Evolutionary conservation across 2,329 filamentous ascomycete species (phyloP).

Genomic region (Penicillium sp.): DNA sequence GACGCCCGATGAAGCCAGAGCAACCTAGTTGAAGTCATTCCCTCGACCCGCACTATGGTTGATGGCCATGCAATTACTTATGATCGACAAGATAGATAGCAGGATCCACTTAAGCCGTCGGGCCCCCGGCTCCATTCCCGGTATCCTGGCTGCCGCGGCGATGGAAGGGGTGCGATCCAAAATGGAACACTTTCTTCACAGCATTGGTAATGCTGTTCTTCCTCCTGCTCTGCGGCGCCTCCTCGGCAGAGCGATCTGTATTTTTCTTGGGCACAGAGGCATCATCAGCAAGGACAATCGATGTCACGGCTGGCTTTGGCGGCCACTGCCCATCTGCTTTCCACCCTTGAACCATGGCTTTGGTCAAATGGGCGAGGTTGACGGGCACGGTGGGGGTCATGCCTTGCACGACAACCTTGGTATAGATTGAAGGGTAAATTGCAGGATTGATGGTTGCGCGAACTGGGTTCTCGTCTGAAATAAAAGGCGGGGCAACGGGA

Average conservation of each 20-base stretch:
- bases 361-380: constrained; percentile 77
- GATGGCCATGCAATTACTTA: constrained; percentile 9
- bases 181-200: constrained; percentile 42
- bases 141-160: constrained; percentile 28
- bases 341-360: constrained; percentile 83
- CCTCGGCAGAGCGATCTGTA: constrained; percentile 8
- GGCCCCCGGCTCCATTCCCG: constrained; percentile 4
- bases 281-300: constrained; percentile 32
- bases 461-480: constrained; percentile 72
- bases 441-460: constrained; percentile 71
- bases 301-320: constrained; percentile 52
- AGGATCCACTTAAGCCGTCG: constrained; percentile 2
- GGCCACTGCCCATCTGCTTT: constrained; percentile 94
- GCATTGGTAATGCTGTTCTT: constrained; percentile 40
- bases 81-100: background rate
- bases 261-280: constrained; percentile 25
- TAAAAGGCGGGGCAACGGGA: constrained; percentile 69
- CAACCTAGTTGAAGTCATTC: background rate
- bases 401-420: constrained; percentile 77
- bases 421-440: constrained; percentile 80
- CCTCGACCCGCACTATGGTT: background rate
- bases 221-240: constrained; percentile 23
- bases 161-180: constrained; percentile 38
- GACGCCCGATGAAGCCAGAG: constrained; percentile 4
- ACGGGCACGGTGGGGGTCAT: constrained; percentile 84